Conservation (phyloP, 441 rosid genomes). For the Pelargonium fulgidum region DNA sequence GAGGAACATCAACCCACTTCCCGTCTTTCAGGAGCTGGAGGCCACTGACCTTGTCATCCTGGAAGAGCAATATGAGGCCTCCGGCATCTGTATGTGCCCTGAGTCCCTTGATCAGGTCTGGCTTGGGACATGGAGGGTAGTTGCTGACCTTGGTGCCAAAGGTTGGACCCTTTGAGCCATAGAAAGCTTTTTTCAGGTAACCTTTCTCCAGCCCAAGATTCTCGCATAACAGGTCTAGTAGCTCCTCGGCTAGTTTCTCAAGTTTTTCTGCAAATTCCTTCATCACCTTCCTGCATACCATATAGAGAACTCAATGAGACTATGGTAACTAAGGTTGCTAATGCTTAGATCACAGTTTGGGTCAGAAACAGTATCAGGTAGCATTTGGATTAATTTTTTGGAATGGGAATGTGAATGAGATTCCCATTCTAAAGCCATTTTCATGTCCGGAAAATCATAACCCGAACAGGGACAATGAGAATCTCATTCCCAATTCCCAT, state of each 20-base stretch:
- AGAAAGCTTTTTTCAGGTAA: conserved; percentile 59
- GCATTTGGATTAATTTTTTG: not conserved
- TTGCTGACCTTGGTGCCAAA: conserved; percentile 89
- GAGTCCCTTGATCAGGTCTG: conserved; percentile 80
- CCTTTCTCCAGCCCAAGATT: conserved; percentile 79
- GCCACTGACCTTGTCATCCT: conserved; percentile 79
- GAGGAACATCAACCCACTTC: conserved; percentile 82
- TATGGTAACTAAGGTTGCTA: too few species aligned
- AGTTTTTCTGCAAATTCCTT: conserved; percentile 58
- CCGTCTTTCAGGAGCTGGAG: conserved; percentile 90
- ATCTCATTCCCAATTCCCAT: too few species aligned
- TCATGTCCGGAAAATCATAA: too few species aligned
- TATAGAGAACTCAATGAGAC: not conserved
- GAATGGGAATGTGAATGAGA: not conserved
- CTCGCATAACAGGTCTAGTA: conserved; percentile 72
- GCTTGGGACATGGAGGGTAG: conserved; percentile 90
- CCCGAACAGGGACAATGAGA: too few species aligned
- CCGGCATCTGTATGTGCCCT: conserved; percentile 95
- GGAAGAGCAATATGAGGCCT: conserved; percentile 78
- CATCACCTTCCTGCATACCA: conserved; percentile 47
- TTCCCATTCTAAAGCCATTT: too few species aligned
- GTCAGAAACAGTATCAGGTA: too few species aligned
- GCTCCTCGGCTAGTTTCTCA: conserved; percentile 79
- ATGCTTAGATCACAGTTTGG: too few species aligned
- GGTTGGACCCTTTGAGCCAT: conserved; percentile 63